phyloP scores from a whole-genome alignment of 352 stramenopile species.

The Phytopythium ostracodes region DNA sequence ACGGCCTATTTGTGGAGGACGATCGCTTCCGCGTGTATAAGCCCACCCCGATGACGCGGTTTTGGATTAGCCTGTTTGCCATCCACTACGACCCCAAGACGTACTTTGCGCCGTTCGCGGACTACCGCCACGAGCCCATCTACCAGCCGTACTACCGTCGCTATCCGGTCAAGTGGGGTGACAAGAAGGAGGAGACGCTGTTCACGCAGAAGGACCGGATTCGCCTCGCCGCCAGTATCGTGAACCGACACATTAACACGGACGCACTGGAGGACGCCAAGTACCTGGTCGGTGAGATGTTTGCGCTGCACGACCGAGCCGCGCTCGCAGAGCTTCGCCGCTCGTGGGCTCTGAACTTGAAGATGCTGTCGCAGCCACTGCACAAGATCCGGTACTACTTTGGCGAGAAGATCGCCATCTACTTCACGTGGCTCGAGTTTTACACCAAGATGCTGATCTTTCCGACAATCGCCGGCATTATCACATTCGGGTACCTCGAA shows the following conservation, averaged over 20 bases:
- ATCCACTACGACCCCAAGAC: conserved; percentile 71
- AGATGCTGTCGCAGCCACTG: conserved; percentile 77
- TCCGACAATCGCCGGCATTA: conserved; percentile 68
- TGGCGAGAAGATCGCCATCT: conserved; percentile 88
- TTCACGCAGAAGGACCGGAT: conserved; percentile 84
- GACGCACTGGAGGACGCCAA: conserved; percentile 53
- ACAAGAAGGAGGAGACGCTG: conserved; percentile 67
- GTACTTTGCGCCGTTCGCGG: conserved; percentile 77
- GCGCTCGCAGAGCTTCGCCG: conserved; percentile 70
- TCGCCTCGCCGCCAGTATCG: conserved; percentile 60
- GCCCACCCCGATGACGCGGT: conserved; percentile 22
- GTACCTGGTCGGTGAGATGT: conserved; percentile 68
- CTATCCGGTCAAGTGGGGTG: conserved; percentile 70
- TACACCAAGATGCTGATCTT: conserved; percentile 92
- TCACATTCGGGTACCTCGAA: conserved; percentile 67
- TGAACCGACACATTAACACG: conserved; percentile 72
- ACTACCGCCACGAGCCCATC: conserved; percentile 67
- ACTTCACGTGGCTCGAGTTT: conserved; percentile 91
- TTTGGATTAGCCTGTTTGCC: conserved; percentile 55
- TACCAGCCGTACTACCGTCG: conserved; percentile 81
- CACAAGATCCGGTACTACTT: conserved; percentile 90
- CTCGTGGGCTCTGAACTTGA: conserved; percentile 73
- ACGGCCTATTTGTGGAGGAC: conserved; percentile 55
- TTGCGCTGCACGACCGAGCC: conserved; percentile 80
- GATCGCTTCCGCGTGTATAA: conserved; percentile 19